phyloP scores from a whole-genome alignment of 2,329 filamentous ascomycete species.

The Penicillium sp. region DNA sequence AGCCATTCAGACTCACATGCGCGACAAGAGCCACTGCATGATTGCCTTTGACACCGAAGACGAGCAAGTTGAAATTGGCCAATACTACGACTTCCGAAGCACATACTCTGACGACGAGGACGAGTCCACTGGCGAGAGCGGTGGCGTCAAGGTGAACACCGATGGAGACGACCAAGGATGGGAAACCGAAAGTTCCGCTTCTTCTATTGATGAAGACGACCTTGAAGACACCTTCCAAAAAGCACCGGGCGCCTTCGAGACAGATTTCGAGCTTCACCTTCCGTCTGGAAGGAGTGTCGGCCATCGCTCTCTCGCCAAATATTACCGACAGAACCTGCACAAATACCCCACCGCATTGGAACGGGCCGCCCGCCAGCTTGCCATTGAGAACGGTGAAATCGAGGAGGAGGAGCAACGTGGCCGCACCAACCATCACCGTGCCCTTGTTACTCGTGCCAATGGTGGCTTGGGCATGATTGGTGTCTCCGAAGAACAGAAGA shows the following conservation, averaged over 20 bases:
- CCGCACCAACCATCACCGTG: constrained; percentile 45
- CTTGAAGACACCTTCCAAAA: constrained; percentile 71
- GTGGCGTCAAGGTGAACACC: constrained; percentile 62
- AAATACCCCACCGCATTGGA: constrained; percentile 77
- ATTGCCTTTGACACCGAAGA: constrained; percentile 85
- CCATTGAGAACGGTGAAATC: constrained; percentile 51
- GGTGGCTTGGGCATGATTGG: constrained; percentile 74
- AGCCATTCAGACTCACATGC: constrained; percentile 93
- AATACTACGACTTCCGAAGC: constrained; percentile 94
- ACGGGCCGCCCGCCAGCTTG: constrained; percentile 61
- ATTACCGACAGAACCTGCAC: constrained; percentile 89
- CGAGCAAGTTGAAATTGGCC: constrained; percentile 89
- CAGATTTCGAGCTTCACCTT: constrained; percentile 90
- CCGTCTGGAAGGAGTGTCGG: constrained; percentile 86
- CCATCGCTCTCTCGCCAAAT: constrained; percentile 79
- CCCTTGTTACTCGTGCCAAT: constrained; percentile 64
- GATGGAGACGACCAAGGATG: constrained; percentile 70
- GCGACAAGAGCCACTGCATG: constrained; percentile 94
- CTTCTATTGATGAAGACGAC: constrained; percentile 81
- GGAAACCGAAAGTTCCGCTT: constrained; percentile 92
- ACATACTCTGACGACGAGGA: constrained; percentile 83
- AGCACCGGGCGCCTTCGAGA: constrained; percentile 74
- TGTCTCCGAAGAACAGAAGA: constrained; percentile 70
- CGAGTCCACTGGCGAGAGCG: constrained; percentile 51
- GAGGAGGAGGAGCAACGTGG: constrained; percentile 46